Percentiles rank a stretch among this genome's conserved stretches.
Evolutionary conservation across 1,284 basidiomycete genomes (phyloP).

Genomic region (Cutaneotrichosporon mucoides): DNA sequence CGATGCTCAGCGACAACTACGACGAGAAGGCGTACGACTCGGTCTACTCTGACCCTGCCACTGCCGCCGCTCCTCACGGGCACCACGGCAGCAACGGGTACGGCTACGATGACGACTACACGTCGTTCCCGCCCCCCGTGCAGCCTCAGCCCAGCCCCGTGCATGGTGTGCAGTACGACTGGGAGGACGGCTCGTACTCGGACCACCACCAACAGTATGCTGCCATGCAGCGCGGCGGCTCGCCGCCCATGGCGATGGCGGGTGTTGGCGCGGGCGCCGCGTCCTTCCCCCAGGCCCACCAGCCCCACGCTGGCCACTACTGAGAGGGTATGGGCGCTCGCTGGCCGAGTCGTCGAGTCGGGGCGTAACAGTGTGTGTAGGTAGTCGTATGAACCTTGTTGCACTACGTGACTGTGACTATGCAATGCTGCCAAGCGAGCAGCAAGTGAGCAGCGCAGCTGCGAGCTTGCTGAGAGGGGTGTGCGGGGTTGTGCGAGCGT

Average conservation of each 20-base stretch:
- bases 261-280: background rate
- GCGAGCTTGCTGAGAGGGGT: no score
- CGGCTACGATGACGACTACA: constrained; percentile 31
- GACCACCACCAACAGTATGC: constrained; percentile 3
- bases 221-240: constrained; percentile 1
- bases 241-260: constrained; percentile 4
- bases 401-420: background rate
- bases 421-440: no score
- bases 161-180: constrained; percentile 9
- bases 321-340: background rate
- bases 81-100: constrained; percentile 2
- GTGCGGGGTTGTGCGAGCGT: no score
- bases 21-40: constrained; percentile 3
- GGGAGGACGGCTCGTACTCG: background rate
- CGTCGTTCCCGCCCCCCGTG: constrained; percentile 32
- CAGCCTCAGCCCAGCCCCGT: constrained; percentile 22
- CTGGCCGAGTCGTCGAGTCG: background rate
- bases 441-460: no score
- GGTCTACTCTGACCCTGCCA: background rate
- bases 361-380: background rate
- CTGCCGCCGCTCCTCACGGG: no score
- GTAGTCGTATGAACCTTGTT: background rate
- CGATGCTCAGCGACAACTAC: background rate
- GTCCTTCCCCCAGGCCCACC: background rate
- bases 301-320: background rate